Evolutionary conservation across 805 yeast genomes (phyloP).

Genomic region (Teunomyces barrocoloradensis): DNA sequence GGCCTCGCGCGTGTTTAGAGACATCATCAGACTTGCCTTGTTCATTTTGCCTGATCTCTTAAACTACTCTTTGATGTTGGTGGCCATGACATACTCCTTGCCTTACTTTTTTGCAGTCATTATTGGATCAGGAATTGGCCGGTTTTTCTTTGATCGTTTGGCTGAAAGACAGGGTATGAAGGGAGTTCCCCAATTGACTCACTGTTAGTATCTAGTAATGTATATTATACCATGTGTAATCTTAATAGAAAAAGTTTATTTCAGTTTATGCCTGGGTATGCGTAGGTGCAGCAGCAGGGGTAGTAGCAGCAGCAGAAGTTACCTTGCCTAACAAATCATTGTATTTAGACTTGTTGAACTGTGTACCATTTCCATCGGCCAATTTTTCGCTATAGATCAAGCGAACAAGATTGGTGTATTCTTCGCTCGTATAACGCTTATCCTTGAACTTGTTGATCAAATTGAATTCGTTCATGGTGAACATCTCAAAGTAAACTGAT

Average conservation of each 20-base stretch:
- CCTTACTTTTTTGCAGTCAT: constrained; percentile 73
- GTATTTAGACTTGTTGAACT: constrained; percentile 39
- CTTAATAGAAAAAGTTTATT: background rate
- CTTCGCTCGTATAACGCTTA: constrained; percentile 41
- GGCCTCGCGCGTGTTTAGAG: constrained; percentile 39
- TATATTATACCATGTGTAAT: background rate
- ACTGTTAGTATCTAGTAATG: constrained; percentile 1
- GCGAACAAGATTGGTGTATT: constrained; percentile 50
- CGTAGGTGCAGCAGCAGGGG: background rate
- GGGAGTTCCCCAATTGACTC: constrained; percentile 12
- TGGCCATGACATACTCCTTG: constrained; percentile 67
- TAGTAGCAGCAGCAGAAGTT: background rate
- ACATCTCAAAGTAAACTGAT: constrained; percentile 54
- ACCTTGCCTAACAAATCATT: constrained; percentile 22
- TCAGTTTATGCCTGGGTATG: background rate
- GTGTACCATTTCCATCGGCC: constrained; percentile 36
- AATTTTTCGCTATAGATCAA: constrained; percentile 49
- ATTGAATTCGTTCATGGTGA: constrained; percentile 48
- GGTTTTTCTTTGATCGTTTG: constrained; percentile 64
- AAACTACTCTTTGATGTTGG: constrained; percentile 74
- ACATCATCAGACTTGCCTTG: constrained; percentile 52
- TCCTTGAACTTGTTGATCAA: constrained; percentile 39
- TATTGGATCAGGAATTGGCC: constrained; percentile 67
- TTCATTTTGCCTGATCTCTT: constrained; percentile 63
- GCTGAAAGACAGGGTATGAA: constrained; percentile 38